phyloP scores from a whole-genome alignment of 1,139 yeast genomes.

The Casaregolazyma suthepensis region DNA sequence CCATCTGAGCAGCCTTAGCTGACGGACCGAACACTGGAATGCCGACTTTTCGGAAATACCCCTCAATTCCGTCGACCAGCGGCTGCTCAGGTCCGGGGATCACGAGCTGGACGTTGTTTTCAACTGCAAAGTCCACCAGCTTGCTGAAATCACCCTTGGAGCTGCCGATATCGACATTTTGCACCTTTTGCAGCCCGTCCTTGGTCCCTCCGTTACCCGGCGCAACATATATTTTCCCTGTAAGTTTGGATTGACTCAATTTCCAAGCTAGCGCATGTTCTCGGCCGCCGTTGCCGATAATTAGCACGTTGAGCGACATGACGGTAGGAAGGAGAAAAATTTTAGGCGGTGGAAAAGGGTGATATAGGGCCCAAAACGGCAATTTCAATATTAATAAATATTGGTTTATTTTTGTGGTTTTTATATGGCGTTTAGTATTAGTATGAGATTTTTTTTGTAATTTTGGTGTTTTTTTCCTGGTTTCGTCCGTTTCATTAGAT shows the following conservation, averaged over 20 bases:
- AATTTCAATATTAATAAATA: background rate
- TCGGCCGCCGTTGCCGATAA: slow-evolving; percentile 98
- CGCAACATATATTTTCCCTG: slow-evolving; percentile 74
- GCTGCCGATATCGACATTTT: slow-evolving; percentile 64
- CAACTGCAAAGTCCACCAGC: slow-evolving; percentile 41
- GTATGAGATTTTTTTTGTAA: background rate
- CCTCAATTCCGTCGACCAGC: slow-evolving; percentile 83
- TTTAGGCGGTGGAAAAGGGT: background rate
- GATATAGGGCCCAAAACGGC: background rate
- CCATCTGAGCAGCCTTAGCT: slow-evolving; percentile 85
- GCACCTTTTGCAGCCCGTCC: slow-evolving; percentile 47
- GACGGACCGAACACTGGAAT: slow-evolving; percentile 96
- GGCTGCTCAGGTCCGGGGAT: slow-evolving; percentile 99
- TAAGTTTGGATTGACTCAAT: slow-evolving; percentile 69
- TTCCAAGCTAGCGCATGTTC: slow-evolving; percentile 97
- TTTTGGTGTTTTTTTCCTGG: background rate
- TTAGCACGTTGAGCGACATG: slow-evolving; percentile 51
- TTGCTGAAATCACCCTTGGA: slow-evolving; percentile 54
- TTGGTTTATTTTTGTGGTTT: slow-evolving; percentile 1
- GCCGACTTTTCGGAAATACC: slow-evolving; percentile 65
- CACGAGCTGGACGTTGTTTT: slow-evolving; percentile 63
- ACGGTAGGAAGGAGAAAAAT: background rate
- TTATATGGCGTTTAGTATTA: background rate
- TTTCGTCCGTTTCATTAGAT: slow-evolving; percentile 14
- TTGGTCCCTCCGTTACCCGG: slow-evolving; percentile 97